Evolutionary conservation across 495 filamentous ascomycete species (phyloP), one percentile per base, ranked within the genome.

Genomic region (Lasiosphaeria hispida): DNA sequence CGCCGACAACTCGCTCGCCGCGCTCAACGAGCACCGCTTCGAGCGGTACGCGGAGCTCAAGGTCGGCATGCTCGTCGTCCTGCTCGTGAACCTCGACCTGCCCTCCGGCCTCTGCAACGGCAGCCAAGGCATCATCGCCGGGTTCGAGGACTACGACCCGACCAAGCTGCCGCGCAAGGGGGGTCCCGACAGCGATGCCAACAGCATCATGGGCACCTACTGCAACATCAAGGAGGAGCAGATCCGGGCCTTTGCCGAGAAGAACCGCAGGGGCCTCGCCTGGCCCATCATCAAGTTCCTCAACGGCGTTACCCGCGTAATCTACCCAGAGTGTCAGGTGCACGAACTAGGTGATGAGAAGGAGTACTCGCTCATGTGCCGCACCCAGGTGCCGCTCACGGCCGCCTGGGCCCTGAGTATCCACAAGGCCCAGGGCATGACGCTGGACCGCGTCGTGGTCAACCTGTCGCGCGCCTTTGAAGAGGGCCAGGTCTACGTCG

Each of bases 381-480:
- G 59, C 86, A 90, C 71, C 81, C 89, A 92, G 68, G 72, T 92
- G 63, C 89, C 93, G 2, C 78, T 98, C 11, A 92, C 95, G 23
- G 78, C 96, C 0, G 94, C 92, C 1, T 98, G 94, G 92, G 94
- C 93, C 10, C 73, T 98, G 47, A 92, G 87, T 0, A 96, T 97
- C 50, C 93, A 98, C 77, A 96, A 96, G 74, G 88, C 91, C 3
- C 93, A 98, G 68, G 92, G 92, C 5, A 90, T 97, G 67, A 97
- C 94, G 18, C 79, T 98, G 33, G 89, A 96, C 51, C 81, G 91
- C 1, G 93, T 96, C 8, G 90, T 95, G 57, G 91, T 98, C 10
- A 86, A 97, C 65, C 73, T 98, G 3, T 86, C 87, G 0, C 81
- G 77, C 43, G 88, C 90, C 3, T 98, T 96, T 65, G 92, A 96